Percentiles rank a stretch among this genome's conserved stretches.
Conservation (phyloP, 495 filamentous ascomycete species). For the Achaetomiella virescens region DNA sequence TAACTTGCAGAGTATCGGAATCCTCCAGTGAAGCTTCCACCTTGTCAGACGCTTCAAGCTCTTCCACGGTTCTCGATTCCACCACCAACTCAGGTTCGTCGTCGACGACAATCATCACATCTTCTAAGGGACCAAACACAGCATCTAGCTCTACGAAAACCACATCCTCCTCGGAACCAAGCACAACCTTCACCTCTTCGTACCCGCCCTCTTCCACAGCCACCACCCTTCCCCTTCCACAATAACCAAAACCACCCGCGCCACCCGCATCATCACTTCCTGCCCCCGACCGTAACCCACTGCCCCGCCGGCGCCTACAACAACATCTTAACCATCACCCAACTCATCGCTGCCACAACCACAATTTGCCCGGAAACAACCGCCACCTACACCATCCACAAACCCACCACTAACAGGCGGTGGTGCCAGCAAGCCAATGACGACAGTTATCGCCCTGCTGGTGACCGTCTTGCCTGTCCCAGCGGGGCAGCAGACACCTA, state of each 20-base stretch:
- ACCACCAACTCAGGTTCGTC: conserved; percentile 20
- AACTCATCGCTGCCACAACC: conserved; percentile 22
- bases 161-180: background rate
- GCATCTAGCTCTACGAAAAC: background rate
- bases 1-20: no score
- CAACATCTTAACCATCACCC: conserved; percentile 27
- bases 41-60: background rate
- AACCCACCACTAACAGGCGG: background rate
- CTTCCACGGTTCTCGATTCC: no score
- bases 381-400: conserved; percentile 13
- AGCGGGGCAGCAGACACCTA: no score
- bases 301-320: conserved; percentile 43
- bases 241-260: conserved; percentile 31
- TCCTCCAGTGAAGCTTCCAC: no score
- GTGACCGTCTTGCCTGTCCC: conserved; percentile 1
- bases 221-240: conserved; percentile 19
- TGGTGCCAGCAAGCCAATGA: background rate
- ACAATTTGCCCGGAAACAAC: conserved; percentile 22
- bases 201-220: background rate
- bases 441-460: background rate
- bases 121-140: background rate
- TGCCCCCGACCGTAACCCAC: conserved; percentile 53
- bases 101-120: background rate
- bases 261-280: conserved; percentile 53
- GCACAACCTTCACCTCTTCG: background rate